Base-by-base conservation (phyloP, 352 stramenopile species). In the Globisporangium alternatum region DNA sequence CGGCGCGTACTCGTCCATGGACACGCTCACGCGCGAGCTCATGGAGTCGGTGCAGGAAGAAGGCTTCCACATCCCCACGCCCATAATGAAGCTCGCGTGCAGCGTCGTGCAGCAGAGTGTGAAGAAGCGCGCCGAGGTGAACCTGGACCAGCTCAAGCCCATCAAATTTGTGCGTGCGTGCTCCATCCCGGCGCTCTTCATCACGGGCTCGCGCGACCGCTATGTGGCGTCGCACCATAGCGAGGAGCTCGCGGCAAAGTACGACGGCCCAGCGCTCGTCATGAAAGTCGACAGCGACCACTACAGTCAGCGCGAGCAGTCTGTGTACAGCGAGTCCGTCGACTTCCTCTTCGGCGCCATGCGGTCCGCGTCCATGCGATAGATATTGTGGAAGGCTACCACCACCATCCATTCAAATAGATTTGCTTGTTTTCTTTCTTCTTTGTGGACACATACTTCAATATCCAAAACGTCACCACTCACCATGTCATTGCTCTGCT, bases 191-290 rank as follows among this genome's bases (percentile, higher is more conserved):
- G 86, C 86, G 25, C 74, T 94, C 17, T 87, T 95, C 47, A 68
- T 96, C 12, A 65, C 77, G 13, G 88, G 84, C 7, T 70, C 71
- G 17, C 67, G 78, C 49, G 88, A 96, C 65, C 69, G 75, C 19
- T 94, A 95, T 62, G 81, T 96, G 33, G 52, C 64, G 6, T 69
- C 74, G 13, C 69, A 86, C 30, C 84, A 96, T 61, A 93, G 85
- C 60, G 68, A 88, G 9, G 70, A 82, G 62, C 78, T 96, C 47
- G 72, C 72, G 25, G 67, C 51, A 21, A 74, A 81, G 35, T 96
- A 95, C 69, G 74, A 70, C 15, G 85, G 88, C 0, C 79, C 79
- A 3, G 69, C 71, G 15, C 78, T 84, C 43, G 62, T 87, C 15
- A 66, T 79, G 37, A 70, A 71, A 22, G 83, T 92, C 22, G 70